Evolutionary conservation across 805 yeast species (phyloP).

Genomic region (Starmerella cellae): DNA sequence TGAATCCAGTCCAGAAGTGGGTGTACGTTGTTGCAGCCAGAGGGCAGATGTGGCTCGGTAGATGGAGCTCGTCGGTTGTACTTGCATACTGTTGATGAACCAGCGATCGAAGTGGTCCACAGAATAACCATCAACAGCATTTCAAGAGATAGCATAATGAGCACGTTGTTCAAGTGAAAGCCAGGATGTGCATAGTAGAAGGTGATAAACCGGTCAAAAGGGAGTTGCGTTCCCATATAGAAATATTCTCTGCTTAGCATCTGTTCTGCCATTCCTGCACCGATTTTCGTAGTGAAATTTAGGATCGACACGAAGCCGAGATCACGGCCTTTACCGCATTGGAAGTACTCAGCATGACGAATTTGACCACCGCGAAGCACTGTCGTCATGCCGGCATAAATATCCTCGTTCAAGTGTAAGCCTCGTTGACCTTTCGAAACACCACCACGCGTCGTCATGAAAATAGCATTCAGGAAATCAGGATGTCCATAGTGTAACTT

Average conservation of each 20-base stretch:
- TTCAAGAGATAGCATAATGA: slow-evolving; percentile 55
- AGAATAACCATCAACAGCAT: slow-evolving; percentile 45
- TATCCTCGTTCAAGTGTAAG: slow-evolving; percentile 70
- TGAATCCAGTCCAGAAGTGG: slow-evolving; percentile 67
- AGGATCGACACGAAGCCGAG: slow-evolving; percentile 72
- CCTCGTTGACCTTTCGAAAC: slow-evolving; percentile 78
- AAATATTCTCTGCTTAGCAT: slow-evolving; percentile 71
- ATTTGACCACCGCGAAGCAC: slow-evolving; percentile 68
- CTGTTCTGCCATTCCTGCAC: slow-evolving; percentile 87
- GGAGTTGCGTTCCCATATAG: slow-evolving; percentile 62
- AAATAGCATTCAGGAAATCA: slow-evolving; percentile 59
- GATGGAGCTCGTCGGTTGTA: slow-evolving; percentile 46
- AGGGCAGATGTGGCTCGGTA: slow-evolving; percentile 49
- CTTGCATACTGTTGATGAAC: slow-evolving; percentile 48
- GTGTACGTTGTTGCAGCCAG: slow-evolving; percentile 55
- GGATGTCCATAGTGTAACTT: slow-evolving; percentile 82
- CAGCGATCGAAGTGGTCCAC: slow-evolving; percentile 51
- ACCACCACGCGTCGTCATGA: slow-evolving; percentile 78
- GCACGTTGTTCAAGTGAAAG: slow-evolving; percentile 66
- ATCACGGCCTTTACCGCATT: slow-evolving; percentile 81
- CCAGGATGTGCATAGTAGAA: slow-evolving; percentile 82
- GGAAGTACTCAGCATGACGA: slow-evolving; percentile 69
- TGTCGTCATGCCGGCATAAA: slow-evolving; percentile 77
- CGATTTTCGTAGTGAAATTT: slow-evolving; percentile 72
- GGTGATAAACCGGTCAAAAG: slow-evolving; percentile 63